Conservation (phyloP, 257 asterid species). For the Echites panduratus region DNA sequence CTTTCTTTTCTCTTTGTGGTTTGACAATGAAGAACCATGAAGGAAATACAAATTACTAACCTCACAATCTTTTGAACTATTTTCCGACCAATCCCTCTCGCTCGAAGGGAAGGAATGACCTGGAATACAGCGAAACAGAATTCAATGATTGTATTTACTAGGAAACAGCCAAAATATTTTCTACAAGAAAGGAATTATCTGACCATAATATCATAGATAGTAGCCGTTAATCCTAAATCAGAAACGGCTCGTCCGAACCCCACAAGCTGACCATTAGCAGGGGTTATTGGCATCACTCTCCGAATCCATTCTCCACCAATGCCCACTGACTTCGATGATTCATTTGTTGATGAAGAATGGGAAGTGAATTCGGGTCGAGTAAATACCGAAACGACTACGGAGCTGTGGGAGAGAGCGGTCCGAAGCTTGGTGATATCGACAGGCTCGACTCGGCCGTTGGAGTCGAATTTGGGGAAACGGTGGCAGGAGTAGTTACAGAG, state of each 20-base stretch:
- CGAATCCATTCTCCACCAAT: constrained; percentile 64
- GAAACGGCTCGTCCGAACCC: constrained; percentile 95
- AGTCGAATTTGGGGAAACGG: constrained; percentile 64
- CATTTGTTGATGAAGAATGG: constrained; percentile 13
- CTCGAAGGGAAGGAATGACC: constrained; percentile 66
- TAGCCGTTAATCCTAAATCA: constrained; percentile 70
- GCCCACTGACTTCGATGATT: constrained; percentile 20
- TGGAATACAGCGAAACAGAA: constrained; percentile 33
- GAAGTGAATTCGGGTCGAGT: constrained; percentile 38
- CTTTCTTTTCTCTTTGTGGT: background rate
- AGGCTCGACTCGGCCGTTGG: constrained; percentile 54
- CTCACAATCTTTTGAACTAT: constrained; percentile 64
- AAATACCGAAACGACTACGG: constrained; percentile 68
- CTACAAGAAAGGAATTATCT: no score
- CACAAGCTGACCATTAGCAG: constrained; percentile 59
- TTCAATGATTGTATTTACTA: constrained; percentile 14
- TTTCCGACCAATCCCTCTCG: constrained; percentile 71
- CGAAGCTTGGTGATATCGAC: constrained; percentile 55
- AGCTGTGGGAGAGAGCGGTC: constrained; percentile 64
- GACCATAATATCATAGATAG: constrained; percentile 86
- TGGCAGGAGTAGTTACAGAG: constrained; percentile 81
- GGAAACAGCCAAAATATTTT: background rate
- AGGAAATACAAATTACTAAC: constrained; percentile 21
- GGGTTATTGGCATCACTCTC: constrained; percentile 50
- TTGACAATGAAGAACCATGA: background rate